phyloP scores from a whole-genome alignment of 2,329 filamentous ascomycete genomes.

The Botrytis medusae region DNA sequence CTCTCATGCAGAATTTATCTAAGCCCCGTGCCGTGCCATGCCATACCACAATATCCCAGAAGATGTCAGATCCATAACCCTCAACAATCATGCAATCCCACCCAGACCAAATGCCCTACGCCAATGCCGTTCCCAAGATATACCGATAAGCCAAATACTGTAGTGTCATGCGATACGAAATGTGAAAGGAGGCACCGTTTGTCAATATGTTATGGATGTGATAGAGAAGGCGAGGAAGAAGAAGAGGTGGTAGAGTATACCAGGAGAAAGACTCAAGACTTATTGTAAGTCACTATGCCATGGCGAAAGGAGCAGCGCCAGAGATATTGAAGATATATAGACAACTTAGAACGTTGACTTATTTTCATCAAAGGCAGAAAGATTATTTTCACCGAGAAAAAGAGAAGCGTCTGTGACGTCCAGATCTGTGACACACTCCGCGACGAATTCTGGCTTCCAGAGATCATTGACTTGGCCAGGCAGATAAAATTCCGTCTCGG shows the following conservation, averaged over 20 bases:
- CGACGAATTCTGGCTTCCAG: background rate
- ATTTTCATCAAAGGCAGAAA: background rate
- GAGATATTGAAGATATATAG: background rate
- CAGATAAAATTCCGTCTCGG: background rate
- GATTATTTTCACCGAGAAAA: background rate
- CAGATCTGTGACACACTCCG: background rate
- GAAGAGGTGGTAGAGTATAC: background rate
- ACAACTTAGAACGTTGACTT: background rate
- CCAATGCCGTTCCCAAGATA: background rate
- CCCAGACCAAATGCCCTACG: background rate
- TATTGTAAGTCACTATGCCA: background rate
- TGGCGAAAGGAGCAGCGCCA: background rate
- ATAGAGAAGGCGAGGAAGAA: background rate
- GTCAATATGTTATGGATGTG: no score
- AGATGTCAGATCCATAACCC: background rate
- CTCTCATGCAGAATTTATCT: background rate
- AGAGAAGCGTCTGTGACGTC: background rate
- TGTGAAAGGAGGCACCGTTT: background rate
- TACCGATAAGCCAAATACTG: background rate
- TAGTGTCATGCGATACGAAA: background rate
- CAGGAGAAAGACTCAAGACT: fast-evolving
- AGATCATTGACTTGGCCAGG: background rate
- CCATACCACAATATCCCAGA: background rate
- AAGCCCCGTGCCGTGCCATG: background rate
- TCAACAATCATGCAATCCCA: background rate